Base-by-base conservation (phyloP, 805 yeast species). In the Wickerhamiella galacta region DNA sequence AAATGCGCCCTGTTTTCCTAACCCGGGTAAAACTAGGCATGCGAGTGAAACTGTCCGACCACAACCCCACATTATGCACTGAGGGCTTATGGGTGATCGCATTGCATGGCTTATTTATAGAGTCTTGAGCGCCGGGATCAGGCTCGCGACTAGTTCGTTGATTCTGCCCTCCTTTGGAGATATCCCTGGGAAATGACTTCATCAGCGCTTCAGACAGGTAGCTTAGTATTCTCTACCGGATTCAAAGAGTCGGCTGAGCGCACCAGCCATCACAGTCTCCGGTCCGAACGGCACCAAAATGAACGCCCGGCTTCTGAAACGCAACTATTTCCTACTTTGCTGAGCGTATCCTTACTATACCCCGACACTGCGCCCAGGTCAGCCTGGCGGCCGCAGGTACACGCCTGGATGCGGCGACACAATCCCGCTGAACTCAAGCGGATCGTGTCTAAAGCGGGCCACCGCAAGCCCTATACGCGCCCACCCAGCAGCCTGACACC, bases 341-440 rank as follows among this genome's bases (percentile, higher is more conserved):
- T 10, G 29, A 37, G 15, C 30, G 42, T 46, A 14, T 47, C 52
- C 23, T 39, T 54, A 31, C 41, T 55, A 32, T 55, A 50, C 34
- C 53, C 60, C 17, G 60, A 55, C 39, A 55, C 60, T 11, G 59
- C 59, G 4, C 58, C 59, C 3, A 39, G 57, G 15, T 40, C 47
- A 15, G 45, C 49, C 9, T 56, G 60, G 59, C 36, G 57, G 22
- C 56, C 56, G 2, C 59, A 54, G 41, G 28, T 54, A 32, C 56
- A 52, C 37, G 37, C 48, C n/a, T 54, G 59, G 59, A 44, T 54
- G 41, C 45, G 50, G 29, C 44, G 49, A 28, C 45, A 46, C 36
- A 51, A 46, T 30, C 54, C 56, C 9, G 34, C 39, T 35, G 46
- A 44, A 38, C 38, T 51, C 18, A 43, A 38, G 30, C n/a, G n/a